Evolutionary conservation across 2,329 filamentous ascomycete species (phyloP), one percentile per base, ranked within the genome.

Genomic region (Venturia asperata): DNA sequence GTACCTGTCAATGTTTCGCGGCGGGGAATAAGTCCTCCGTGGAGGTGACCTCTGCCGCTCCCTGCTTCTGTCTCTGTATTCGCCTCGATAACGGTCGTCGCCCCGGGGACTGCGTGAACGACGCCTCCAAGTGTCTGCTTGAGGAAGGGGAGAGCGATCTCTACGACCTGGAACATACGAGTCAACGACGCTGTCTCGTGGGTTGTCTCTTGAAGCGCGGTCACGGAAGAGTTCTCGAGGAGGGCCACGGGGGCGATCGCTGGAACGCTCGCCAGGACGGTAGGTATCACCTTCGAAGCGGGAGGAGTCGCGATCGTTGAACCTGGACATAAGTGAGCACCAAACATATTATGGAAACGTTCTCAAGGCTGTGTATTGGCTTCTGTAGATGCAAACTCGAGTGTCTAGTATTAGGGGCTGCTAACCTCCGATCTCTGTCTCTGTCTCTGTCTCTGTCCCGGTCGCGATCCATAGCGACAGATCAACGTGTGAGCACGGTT

Each of bases 41-140:
- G 79, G 76, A 49, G 82, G 83, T 39, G 83, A 83, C 68, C 80
- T 76, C 61, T 77, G 77, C 67, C 79, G 75, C 64, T 72, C 78
- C 73, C 80, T 76, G 69, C 63, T 64, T n/a, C 63, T 55, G 34
- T 58, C 52, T 43, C 63, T 64, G 30, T 58, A 58, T 37, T 58
- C 52, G 30, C 52, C 52, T 58, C 52, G 52, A 58, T 58, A 58
- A 19, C 52, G 52, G 30, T 58, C 43, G 60, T 62, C 43, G 17
- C 43, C 60, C 30, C 60, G 72, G 47, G 75, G 76, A 66, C 77
- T 78, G 66, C 75, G 73, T 27, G 74, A 80, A 61, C 76, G 69
- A 62, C 75, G 74, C 39, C 75, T 74, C 66, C 71, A 77, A 13
- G 49, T 24, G 21, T 75, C 74, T 63, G 60, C 52, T 58, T 37